Percentiles rank a stretch among this genome's conserved stretches.
phyloP scores from a whole-genome alignment of 208 protist genomes.

The Lotmaria passim region DNA sequence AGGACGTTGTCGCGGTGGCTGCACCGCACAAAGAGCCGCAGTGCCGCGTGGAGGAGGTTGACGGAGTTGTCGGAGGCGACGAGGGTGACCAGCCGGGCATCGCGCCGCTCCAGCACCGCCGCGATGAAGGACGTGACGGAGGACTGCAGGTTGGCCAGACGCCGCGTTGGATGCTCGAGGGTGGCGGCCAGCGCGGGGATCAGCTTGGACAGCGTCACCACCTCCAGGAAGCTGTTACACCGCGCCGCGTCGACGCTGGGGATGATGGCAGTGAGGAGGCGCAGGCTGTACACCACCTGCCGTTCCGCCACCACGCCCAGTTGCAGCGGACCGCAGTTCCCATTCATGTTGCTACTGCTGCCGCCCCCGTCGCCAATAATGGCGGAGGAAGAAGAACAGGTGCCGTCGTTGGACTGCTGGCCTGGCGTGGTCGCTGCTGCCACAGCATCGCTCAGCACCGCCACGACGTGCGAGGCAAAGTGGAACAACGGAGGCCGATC shows the following conservation, averaged over 20 bases:
- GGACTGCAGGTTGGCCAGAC: conserved; percentile 58
- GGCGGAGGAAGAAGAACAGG: too few relatives aligned
- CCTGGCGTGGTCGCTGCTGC: not conserved
- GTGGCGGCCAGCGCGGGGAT: conserved; percentile 21
- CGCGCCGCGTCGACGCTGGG: conserved; percentile 36
- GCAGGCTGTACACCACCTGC: conserved; percentile 53
- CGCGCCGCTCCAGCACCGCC: conserved; percentile 30
- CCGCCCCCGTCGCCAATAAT: not conserved
- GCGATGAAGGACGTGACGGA: conserved; percentile 54
- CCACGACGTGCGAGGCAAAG: conserved; percentile 34
- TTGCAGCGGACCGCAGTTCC: not conserved
- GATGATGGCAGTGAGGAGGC: conserved; percentile 38
- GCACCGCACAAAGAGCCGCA: conserved; percentile 50
- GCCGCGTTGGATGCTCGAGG: conserved; percentile 32
- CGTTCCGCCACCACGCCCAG: conserved; percentile 34
- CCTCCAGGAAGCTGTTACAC: conserved; percentile 26
- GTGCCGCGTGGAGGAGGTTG: conserved; percentile 41
- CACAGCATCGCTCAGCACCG: conserved; percentile 22
- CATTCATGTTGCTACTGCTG: not conserved
- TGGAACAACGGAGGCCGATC: conserved; percentile 44
- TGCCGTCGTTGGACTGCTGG: too few relatives aligned
- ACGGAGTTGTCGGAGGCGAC: conserved; percentile 6
- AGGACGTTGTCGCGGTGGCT: conserved; percentile 61
- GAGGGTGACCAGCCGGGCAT: conserved; percentile 25
- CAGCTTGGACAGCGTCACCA: conserved; percentile 38